These are phyloP conservation scores for Collybiopsis confluens DNA, from an alignment of 768 basidiomycete genomes.

Conservation along the genomic window DNA sequence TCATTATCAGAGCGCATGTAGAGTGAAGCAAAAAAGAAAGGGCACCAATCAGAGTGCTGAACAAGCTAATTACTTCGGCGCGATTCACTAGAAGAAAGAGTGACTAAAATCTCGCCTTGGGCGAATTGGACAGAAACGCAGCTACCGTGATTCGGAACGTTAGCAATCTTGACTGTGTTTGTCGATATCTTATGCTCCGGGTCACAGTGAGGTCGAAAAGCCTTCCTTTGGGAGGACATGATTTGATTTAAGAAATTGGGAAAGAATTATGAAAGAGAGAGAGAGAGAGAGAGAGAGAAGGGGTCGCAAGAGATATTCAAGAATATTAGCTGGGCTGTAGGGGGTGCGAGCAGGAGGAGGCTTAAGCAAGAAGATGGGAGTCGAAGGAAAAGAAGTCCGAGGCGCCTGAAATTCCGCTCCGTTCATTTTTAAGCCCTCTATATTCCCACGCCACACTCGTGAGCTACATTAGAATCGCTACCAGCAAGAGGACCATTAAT, in stretches of 20 bases:
- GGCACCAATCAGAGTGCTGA: constrained; percentile 53
- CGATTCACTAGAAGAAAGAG: constrained; percentile 25
- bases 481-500: constrained; percentile 68
- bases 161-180: constrained; percentile 43
- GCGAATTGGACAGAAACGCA: background rate
- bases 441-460: constrained; percentile 16
- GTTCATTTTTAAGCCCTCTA: background rate
- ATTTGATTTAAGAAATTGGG: constrained; percentile 16
- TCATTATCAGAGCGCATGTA: background rate
- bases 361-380: constrained; percentile 23
- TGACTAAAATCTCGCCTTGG: background rate
- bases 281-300: constrained; percentile 2
- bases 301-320: constrained; percentile 10
- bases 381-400: constrained; percentile 24
- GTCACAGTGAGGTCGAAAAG: constrained; percentile 18
- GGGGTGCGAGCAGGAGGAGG: constrained; percentile 17
- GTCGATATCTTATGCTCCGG: constrained; percentile 29
- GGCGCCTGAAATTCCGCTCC: background rate
- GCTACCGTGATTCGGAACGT: constrained; percentile 37
- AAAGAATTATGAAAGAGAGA: background rate
- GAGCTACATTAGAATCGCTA: constrained; percentile 68
- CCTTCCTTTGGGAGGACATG: constrained; percentile 15
- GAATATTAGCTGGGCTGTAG: constrained; percentile 11
- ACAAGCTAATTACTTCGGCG: constrained; percentile 50
- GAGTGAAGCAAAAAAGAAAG: constrained; percentile 1